Conservation (phyloP, 1,139 yeast genomes). For the Pichia sp. region DNA sequence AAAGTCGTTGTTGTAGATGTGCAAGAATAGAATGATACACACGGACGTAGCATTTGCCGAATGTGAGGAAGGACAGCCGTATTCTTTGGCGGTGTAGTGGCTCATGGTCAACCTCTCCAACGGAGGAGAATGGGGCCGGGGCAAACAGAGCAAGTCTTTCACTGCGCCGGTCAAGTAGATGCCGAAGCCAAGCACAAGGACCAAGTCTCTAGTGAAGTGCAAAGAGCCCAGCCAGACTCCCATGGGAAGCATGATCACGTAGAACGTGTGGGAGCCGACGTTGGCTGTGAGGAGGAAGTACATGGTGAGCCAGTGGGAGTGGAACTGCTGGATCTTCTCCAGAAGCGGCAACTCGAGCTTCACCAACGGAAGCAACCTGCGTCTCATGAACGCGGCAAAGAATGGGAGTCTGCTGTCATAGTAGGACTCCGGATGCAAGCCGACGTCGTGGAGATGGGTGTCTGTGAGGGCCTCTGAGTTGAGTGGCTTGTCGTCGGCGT, state of each 20-base stretch:
- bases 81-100: slow-evolving; percentile 83
- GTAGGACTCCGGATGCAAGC: slow-evolving; percentile 63
- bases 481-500: background rate
- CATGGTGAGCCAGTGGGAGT: slow-evolving; percentile 56
- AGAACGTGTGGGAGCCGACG: slow-evolving; percentile 89
- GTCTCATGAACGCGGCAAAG: slow-evolving; percentile 55
- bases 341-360: slow-evolving; percentile 64
- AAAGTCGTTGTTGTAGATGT: slow-evolving; percentile 27
- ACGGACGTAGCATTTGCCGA: slow-evolving; percentile 90
- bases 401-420: slow-evolving; percentile 59
- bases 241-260: slow-evolving; percentile 80
- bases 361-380: slow-evolving; percentile 52
- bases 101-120: slow-evolving; percentile 84
- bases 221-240: slow-evolving; percentile 81
- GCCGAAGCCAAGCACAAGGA: slow-evolving; percentile 77
- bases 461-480: slow-evolving; percentile 5
- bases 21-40: slow-evolving; percentile 43
- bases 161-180: slow-evolving; percentile 72
- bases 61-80: slow-evolving; percentile 93
- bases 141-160: slow-evolving; percentile 84
- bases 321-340: slow-evolving; percentile 50
- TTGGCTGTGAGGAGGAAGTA: slow-evolving; percentile 89
- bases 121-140: slow-evolving; percentile 92
- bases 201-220: slow-evolving; percentile 59
- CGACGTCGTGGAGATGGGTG: slow-evolving; percentile 34